Base-by-base conservation (phyloP, 2,329 filamentous ascomycete species). In the Blastomyces silverae region DNA sequence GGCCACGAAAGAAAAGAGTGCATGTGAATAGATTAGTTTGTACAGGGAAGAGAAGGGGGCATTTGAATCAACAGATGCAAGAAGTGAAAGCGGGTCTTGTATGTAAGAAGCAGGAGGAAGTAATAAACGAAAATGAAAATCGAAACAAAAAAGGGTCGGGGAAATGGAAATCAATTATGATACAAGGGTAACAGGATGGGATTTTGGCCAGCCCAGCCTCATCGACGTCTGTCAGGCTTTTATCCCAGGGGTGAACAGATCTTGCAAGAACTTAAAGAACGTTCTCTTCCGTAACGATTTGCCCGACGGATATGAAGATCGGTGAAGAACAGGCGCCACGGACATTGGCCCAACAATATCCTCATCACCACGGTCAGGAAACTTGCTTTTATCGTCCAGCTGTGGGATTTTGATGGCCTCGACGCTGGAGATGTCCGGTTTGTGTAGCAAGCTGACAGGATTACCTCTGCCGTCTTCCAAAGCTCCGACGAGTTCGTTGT, bases 341-440 rank as follows among this genome's bases (percentile, higher is more conserved):
- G 75, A 85, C 92, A 97, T 96, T 7, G 92, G 92, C 1, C 92
- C 92, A 56, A 97, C 91, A 73, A 97, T 95, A 75, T 96, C 92
- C 71, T 92, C 89, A 71, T 96, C 92, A 62, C 92, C 92, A 42
- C 93, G 85, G 70, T 88, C 87, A 31, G 92, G 92, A 72, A 96
- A 97, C 76, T 97, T 96, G 73, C 89, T 89, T 67, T 89, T 76
- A 67, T 80, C 74, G 68, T 80, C 74, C 31, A 79, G 73, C 46
- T 74, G 71, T 20, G 78, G 79, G 11, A 80, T 72, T 31, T 77
- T 77, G 66, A 79, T 67, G 83, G 73, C 81, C 79, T 75, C 82
- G 76, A 64, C 88, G 82, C 70, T 77, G 69, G 74, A 72, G 57
- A 74, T 69, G 64, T 77, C 76, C 1, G 75, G 77, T 46, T 76